Conservation (phyloP, 495 filamentous ascomycete genomes). For the Penicillium alfredii region DNA sequence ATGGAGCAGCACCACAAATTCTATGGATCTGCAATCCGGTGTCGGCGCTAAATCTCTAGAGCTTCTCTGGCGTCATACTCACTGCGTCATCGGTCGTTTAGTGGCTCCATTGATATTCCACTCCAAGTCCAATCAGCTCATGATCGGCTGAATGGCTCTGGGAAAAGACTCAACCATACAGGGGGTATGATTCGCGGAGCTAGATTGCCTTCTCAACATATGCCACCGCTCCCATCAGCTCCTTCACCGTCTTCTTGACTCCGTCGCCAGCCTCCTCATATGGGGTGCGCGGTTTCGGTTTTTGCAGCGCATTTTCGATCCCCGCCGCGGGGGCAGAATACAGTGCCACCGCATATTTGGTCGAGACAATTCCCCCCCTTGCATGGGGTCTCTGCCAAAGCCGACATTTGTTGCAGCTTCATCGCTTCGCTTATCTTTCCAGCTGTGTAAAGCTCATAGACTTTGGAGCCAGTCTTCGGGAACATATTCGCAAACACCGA, state of each 20-base stretch:
- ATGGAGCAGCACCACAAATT: neutral
- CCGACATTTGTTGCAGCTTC: slow-evolving; percentile 47
- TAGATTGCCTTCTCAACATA: slow-evolving; percentile 39
- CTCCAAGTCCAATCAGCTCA: too few relatives aligned
- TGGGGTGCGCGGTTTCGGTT: slow-evolving; percentile 52
- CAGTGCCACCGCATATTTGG: slow-evolving; percentile 58
- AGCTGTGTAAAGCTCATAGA: slow-evolving; percentile 48
- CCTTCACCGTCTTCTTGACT: slow-evolving; percentile 42
- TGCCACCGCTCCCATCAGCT: slow-evolving; percentile 43
- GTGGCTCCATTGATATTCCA: too few relatives aligned
- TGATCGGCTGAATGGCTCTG: too few relatives aligned
- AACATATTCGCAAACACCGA: slow-evolving; percentile 64
- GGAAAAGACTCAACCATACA: too few relatives aligned
- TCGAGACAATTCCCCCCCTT: slow-evolving; percentile 57
- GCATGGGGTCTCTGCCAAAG: slow-evolving; percentile 49
- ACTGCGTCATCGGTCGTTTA: too few relatives aligned
- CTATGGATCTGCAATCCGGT: slow-evolving; percentile 12
- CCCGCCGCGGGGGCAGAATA: slow-evolving; percentile 50
- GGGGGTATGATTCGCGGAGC: too few relatives aligned
- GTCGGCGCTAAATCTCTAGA: slow-evolving; percentile 10
- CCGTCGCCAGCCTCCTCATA: slow-evolving; percentile 47
- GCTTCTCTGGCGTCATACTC: too few relatives aligned
- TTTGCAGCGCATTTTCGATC: slow-evolving; percentile 49
- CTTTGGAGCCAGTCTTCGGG: slow-evolving; percentile 46
- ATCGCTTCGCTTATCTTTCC: slow-evolving; percentile 50